Conservation (phyloP, 495 filamentous ascomycete genomes). For the Entonaema liquescens region DNA sequence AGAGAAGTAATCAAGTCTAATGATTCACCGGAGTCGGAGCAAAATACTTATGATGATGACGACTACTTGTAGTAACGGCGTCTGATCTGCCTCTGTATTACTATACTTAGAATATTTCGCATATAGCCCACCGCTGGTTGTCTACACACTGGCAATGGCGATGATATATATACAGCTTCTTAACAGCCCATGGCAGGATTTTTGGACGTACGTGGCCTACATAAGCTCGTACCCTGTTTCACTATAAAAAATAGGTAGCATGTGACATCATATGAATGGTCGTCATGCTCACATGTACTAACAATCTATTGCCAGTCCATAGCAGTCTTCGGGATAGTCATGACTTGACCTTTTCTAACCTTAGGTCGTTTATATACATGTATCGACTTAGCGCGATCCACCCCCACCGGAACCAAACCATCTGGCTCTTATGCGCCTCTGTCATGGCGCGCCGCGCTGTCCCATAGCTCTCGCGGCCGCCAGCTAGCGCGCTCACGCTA, state of each 20-base stretch:
- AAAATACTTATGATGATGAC: constrained; percentile 5
- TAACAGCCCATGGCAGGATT: background rate
- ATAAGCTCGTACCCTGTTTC: background rate
- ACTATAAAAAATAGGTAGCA: background rate
- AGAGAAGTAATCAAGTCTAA: background rate
- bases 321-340: no score
- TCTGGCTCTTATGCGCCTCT: constrained; percentile 88
- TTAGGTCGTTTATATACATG: constrained; percentile 94
- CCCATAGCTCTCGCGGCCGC: constrained; percentile 61
- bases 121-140: background rate
- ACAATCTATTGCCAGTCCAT: background rate
- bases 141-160: background rate
- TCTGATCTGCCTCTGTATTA: constrained; percentile 3
- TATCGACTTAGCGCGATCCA: constrained; percentile 93
- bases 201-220: background rate
- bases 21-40: background rate
- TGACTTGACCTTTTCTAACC: constrained; percentile 60
- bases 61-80: constrained; percentile 13
- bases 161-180: constrained; percentile 2
- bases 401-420: constrained; percentile 97
- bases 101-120: background rate
- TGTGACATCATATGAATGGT: background rate
- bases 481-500: constrained; percentile 69
- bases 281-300: background rate
- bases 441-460: constrained; percentile 86